Evolutionary conservation across 2,329 filamentous ascomycete species (phyloP), one percentile per base, ranked within the genome.

Genomic region (Hirsutella thompsonii): DNA sequence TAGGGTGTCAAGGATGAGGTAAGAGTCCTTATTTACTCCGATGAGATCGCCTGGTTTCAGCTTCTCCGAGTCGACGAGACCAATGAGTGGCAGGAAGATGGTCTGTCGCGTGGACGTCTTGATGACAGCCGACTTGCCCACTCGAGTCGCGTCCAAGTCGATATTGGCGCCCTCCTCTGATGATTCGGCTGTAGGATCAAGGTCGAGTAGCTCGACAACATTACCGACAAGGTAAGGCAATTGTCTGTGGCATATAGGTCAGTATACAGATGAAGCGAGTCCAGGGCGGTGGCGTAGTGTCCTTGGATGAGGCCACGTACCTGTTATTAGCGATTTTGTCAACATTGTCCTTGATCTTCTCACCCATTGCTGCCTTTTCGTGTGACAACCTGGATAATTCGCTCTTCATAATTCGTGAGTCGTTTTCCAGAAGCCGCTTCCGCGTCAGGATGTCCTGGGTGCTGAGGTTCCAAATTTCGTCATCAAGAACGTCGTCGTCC

Each of bases 251-350:
- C 14, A 10, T 3, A 18, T 53, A 9, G 5, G 36, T 39, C 29
- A 19, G 28, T 28, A 13, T 11, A 14, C 29, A 9, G 32, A 8
- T 16, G 32, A n/a, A 16, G 18, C 32, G 3, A 34, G 14, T n/a
- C 14, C n/a, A 4, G 16, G 16, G 10, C 5, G 13, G 32, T 18
- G 18, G 8, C n/a, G 13, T 11, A 6, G 23, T 11, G 6, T 26
- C 23, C 11, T 26, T 34, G n/a, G 32, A 18, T 16, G 13, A 18
- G n/a, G 14, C 21, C 5, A 32, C 72, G 51, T 69, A 94, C 89
- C 88, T 79, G 71, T 98, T 98, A 67, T 98, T 96, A 52, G 93
- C 89, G 56, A 98, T 98, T 77, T 98, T 98, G 53, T 98, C 93
- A 56, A 86, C 69, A 58, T 98, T 98, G 61, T 98, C 92, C 74